phyloP scores from a whole-genome alignment of 2,329 filamentous ascomycete species.

The Ophiostoma quercus region DNA sequence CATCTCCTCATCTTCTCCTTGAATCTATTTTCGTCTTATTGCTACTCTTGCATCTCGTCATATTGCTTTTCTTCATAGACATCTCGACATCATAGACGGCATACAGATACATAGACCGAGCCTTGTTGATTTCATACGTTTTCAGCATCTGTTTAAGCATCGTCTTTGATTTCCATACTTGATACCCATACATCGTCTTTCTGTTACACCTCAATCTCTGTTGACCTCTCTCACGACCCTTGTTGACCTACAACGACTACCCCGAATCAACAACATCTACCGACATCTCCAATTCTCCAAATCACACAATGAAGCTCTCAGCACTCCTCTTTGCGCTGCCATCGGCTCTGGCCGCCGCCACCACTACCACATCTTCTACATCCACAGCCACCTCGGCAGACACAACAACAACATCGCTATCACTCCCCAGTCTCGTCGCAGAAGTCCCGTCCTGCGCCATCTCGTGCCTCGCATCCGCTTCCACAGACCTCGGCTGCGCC shows the following conservation, averaged over 20 bases:
- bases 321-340: constrained; percentile 4
- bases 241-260: neutral
- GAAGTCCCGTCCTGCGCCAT: constrained; percentile 31
- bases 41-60: neutral
- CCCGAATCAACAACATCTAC: neutral
- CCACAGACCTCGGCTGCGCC: constrained; percentile 27
- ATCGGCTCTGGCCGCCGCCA: neutral
- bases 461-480: constrained; percentile 28
- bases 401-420: constrained; percentile 11
- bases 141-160: neutral
- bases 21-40: neutral
- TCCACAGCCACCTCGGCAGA: neutral
- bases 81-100: neutral
- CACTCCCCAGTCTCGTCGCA: constrained; percentile 28
- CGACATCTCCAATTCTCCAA: neutral
- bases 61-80: neutral
- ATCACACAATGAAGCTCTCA: constrained; percentile 8
- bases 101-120: neutral
- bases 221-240: neutral
- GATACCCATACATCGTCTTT: neutral
- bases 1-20: neutral
- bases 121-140: neutral
- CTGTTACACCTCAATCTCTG: neutral
- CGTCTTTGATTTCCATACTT: neutral
- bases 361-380: neutral